Evolutionary conservation across 306 rosid genomes (phyloP), one percentile per base, ranked within the genome.

Genomic region (Inga laurina): DNA sequence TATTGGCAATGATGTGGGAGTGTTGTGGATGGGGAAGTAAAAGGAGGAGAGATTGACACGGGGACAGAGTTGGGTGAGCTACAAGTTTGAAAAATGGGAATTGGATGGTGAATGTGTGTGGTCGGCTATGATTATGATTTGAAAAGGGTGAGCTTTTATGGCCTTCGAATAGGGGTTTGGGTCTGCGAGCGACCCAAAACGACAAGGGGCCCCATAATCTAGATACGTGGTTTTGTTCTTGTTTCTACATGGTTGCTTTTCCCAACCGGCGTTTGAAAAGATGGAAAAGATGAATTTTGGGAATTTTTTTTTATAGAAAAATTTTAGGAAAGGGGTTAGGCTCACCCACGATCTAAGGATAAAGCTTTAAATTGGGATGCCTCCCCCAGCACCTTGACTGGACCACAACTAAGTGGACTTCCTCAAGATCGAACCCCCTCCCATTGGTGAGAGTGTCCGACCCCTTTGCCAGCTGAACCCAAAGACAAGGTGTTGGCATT

Each of bases 31-130:
- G 79, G 77, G 72, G 74, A 81, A 85, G 84, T 21, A 79, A 79
- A 62, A 37, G 12, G 14, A 37, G 15, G 64, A 30, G 24, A 57
- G 75, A 71, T 66, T 70, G 77, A 84, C 88, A 91, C 89, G 89
- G 90, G 84, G 75, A 68, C 7, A 41, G 39, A 76, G 88, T 97
- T 93, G 35, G 98, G 89, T 93, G 97, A 95, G 82, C 98, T 90
- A 93, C 69, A 74, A 74, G 35, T 69, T 95, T 90, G 98, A 93
- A 90, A 91, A 90, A 32, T 3, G 22, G 24, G 30, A 41, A 22
- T 1, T 45, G 83, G 19, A 52, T 48, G 37, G 39, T 62, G 37
- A 62, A 24, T 10, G 4, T 83, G 86, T 68, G 84, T 88, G 94
- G 97, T 83, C 91, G 96, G 97, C 87, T 41, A 84, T 70, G 83